Evolutionary conservation across 768 basidiomycete genomes (phyloP).

Genomic region (Kwoniella sp.): DNA sequence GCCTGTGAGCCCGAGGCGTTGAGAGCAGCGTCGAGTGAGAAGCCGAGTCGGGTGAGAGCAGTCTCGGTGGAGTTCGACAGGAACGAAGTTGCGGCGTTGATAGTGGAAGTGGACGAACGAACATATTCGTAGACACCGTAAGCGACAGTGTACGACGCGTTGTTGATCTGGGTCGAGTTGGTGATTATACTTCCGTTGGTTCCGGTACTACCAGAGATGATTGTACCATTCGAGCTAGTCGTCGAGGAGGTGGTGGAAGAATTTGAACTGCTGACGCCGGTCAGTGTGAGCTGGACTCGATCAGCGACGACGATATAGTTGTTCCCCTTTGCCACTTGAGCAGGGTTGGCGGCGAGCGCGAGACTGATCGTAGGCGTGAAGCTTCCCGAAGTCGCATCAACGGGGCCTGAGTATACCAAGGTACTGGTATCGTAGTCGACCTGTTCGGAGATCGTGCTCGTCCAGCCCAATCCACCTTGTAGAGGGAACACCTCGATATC

Average conservation of each 20-base stretch:
- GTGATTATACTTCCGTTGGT: slow-evolving; percentile 54
- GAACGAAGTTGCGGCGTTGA: slow-evolving; percentile 65
- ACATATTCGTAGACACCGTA: slow-evolving; percentile 94
- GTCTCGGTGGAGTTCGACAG: slow-evolving; percentile 75
- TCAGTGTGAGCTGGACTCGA: slow-evolving; percentile 75
- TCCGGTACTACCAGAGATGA: slow-evolving; percentile 36
- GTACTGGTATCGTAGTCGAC: slow-evolving; percentile 66
- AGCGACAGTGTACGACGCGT: slow-evolving; percentile 55
- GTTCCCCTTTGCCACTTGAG: slow-evolving; percentile 67
- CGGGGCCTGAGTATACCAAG: slow-evolving; percentile 77
- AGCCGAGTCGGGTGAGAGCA: slow-evolving; percentile 65
- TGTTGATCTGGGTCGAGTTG: slow-evolving; percentile 29
- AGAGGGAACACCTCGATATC: slow-evolving; percentile 81
- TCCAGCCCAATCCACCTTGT: slow-evolving; percentile 65
- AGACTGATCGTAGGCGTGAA: slow-evolving; percentile 78
- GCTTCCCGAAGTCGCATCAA: slow-evolving; percentile 67
- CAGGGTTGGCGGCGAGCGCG: slow-evolving; percentile 69
- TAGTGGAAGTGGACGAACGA: slow-evolving; percentile 56
- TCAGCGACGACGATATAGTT: slow-evolving; percentile 83
- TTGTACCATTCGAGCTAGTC: slow-evolving; percentile 24
- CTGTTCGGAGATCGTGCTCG: slow-evolving; percentile 74
- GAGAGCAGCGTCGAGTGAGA: slow-evolving; percentile 66
- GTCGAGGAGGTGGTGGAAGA: slow-evolving; percentile 9
- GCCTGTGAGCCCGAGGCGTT: slow-evolving; percentile 28
- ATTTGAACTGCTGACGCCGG: slow-evolving; percentile 57